A percentile compares a stretch with the other conserved stretches of the same genome.
phyloP scores from a whole-genome alignment of 75 land plant species.

The Picea sitchensis region DNA sequence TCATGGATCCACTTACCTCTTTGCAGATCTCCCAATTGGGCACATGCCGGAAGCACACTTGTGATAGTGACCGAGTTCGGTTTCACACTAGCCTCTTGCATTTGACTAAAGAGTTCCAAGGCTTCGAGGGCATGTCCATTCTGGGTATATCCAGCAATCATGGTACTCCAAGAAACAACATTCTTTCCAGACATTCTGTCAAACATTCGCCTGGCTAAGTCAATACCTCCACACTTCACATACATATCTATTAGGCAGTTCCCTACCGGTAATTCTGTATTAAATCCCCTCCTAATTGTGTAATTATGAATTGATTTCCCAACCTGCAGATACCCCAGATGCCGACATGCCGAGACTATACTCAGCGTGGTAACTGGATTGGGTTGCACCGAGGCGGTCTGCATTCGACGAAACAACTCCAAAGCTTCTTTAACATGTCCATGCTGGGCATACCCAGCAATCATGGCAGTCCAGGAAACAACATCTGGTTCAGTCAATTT shows the following conservation, averaged over 20 bases:
- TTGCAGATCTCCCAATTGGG: slow-evolving; percentile 6
- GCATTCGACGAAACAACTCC: slow-evolving; percentile 37
- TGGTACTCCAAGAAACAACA: slow-evolving; percentile 51
- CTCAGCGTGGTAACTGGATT: slow-evolving; percentile 49
- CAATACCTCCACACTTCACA: slow-evolving; percentile 56
- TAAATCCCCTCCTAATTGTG: slow-evolving; percentile 27
- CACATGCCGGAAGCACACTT: slow-evolving; percentile 39
- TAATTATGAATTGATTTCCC: slow-evolving; percentile 46
- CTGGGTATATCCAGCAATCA: slow-evolving; percentile 54
- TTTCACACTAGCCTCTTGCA: not conserved
- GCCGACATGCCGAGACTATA: slow-evolving; percentile 57
- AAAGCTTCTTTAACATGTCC: slow-evolving; percentile 16
- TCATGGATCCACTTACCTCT: slow-evolving; percentile 29
- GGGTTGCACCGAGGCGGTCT: slow-evolving; percentile 19
- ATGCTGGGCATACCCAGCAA: slow-evolving; percentile 42
- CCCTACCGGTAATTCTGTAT: slow-evolving; percentile 32
- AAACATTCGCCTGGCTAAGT: slow-evolving; percentile 42
- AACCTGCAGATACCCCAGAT: slow-evolving; percentile 36
- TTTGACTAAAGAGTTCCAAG: slow-evolving; percentile 24
- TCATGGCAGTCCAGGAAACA: slow-evolving; percentile 77
- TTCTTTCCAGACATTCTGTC: slow-evolving; percentile 26
- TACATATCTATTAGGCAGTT: slow-evolving; percentile 60
- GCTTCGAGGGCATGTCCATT: slow-evolving; percentile 42
- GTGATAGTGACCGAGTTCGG: not conserved
- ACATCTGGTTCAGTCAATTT: slow-evolving; percentile 46